Percentiles rank a stretch among this genome's conserved stretches.
Evolutionary conservation across 2,329 filamentous ascomycete species (phyloP).

Genomic region (Diaporthe humulicola): DNA sequence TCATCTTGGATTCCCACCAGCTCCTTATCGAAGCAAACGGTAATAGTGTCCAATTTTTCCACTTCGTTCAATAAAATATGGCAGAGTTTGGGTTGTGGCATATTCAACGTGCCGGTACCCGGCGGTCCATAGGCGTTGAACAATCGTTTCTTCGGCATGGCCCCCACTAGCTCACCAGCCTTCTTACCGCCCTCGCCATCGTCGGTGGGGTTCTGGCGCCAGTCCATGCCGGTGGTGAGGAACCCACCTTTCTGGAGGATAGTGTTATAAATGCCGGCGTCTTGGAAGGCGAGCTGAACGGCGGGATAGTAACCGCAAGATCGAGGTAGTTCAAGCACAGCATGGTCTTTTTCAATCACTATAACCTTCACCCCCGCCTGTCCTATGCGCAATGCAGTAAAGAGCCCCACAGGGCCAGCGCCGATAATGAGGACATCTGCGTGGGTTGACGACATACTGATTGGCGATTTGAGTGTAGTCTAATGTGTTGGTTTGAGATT

Average conservation of each 20-base stretch:
- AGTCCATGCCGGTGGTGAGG: not conserved
- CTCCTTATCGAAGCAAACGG: not conserved
- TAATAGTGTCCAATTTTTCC: not conserved
- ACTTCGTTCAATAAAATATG: not conserved
- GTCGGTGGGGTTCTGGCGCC: not conserved
- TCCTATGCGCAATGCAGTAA: not conserved
- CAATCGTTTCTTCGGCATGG: not conserved
- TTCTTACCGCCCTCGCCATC: not conserved
- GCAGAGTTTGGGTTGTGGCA: constrained; percentile 6
- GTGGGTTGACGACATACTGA: not conserved
- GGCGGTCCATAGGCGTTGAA: not conserved
- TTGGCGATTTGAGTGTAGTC: not conserved
- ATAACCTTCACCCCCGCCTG: not conserved
- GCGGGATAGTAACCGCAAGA: constrained; percentile 6
- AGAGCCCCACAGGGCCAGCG: not conserved
- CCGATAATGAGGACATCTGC: constrained; percentile 3
- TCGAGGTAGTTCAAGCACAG: not conserved
- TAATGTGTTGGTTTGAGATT: not conserved
- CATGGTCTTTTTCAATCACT: constrained; percentile 1
- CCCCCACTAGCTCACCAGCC: constrained; percentile 2
- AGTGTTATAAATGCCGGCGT: not conserved
- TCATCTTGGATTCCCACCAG: not conserved
- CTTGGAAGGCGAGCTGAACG: not conserved
- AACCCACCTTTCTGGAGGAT: not conserved
- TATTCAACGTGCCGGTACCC: not conserved